A percentile compares a stretch with the other conserved stretches of the same genome.
Conservation (phyloP, 768 basidiomycete genomes). For the Mycena rebaudengoi region DNA sequence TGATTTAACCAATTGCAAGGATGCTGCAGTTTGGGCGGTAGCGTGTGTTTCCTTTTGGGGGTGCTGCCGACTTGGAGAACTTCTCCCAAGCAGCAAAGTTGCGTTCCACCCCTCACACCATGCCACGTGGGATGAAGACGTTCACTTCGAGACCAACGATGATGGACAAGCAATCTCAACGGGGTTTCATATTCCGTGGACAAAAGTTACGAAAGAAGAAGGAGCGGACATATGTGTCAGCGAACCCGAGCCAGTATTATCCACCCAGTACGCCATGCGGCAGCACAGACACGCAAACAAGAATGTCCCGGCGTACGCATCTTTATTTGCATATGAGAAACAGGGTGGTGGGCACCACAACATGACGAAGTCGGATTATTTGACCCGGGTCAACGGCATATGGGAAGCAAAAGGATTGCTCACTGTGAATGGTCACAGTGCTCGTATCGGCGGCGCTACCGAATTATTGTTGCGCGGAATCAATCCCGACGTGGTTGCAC, state of each 20-base stretch:
- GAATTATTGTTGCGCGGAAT: conserved; percentile 36
- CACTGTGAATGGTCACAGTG: neutral
- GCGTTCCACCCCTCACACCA: conserved; percentile 29
- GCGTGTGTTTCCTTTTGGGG: conserved; percentile 46
- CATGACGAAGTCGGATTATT: neutral
- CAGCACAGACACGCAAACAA: conserved; percentile 31
- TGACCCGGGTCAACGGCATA: neutral
- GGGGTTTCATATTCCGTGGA: conserved; percentile 44
- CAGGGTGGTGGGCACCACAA: conserved; percentile 9
- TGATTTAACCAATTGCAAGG: conserved; percentile 31
- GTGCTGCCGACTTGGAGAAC: conserved; percentile 40
- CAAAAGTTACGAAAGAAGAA: conserved; percentile 37
- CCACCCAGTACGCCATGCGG: conserved; percentile 27
- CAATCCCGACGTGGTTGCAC: conserved; percentile 41
- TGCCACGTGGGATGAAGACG: conserved; percentile 4
- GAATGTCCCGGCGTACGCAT: conserved; percentile 23
- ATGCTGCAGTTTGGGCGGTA: conserved; percentile 43
- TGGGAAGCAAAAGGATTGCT: neutral
- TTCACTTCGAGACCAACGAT: neutral
- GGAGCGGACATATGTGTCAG: conserved; percentile 41
- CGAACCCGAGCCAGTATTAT: neutral
- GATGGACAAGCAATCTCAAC: conserved; percentile 17
- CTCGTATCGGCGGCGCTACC: conserved; percentile 37
- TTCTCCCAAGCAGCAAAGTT: conserved; percentile 20
- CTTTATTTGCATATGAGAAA: conserved; percentile 28